phyloP scores from a whole-genome alignment of 176 grass and related monocot species.

The Calamus simplicifolius region DNA sequence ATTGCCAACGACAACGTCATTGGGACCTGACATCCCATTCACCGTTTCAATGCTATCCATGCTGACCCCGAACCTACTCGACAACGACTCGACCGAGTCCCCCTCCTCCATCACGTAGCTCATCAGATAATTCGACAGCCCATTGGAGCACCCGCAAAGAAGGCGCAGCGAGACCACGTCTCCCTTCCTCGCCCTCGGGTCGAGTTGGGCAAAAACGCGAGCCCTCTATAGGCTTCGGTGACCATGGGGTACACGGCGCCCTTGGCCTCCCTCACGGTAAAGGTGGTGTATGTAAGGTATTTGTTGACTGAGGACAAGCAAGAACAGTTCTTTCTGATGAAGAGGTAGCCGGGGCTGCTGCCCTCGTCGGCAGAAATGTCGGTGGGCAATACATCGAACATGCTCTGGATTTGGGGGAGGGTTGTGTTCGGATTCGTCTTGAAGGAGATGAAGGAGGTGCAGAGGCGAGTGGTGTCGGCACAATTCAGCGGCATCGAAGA shows the following conservation, averaged over 20 bases:
- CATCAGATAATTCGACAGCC: slow-evolving; percentile 92
- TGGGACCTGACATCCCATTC: slow-evolving; percentile 73
- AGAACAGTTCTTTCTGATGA: slow-evolving; percentile 97
- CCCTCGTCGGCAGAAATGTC: slow-evolving; percentile 72
- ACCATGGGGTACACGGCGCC: slow-evolving; percentile 32
- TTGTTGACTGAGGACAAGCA: slow-evolving; percentile 53
- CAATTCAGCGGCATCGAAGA: slow-evolving; percentile 62
- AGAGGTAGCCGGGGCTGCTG: slow-evolving; percentile 76
- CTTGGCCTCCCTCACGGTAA: slow-evolving; percentile 29
- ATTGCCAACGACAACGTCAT: slow-evolving; percentile 41
- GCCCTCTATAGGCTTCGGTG: slow-evolving; percentile 42
- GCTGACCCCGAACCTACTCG: slow-evolving; percentile 91
- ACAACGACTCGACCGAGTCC: slow-evolving; percentile 69
- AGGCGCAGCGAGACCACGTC: slow-evolving; percentile 80
- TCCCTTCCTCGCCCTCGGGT: slow-evolving; percentile 50
- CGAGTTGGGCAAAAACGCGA: slow-evolving; percentile 45
- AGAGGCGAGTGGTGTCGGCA: slow-evolving; percentile 75
- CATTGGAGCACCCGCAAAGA: slow-evolving; percentile 80
- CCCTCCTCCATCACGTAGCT: slow-evolving; percentile 76
- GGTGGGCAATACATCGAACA: slow-evolving; percentile 65
- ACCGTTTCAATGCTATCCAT: slow-evolving; percentile 96
- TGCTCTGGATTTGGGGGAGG: slow-evolving; percentile 47
- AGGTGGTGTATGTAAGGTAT: slow-evolving; percentile 85
- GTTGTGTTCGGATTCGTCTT: slow-evolving; percentile 16
- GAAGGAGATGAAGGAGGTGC: slow-evolving; percentile 93